These are phyloP conservation scores for Schizosaccharomyces japonicus DNA, from an alignment of 805 yeast species.

Conservation along the genomic window DNA sequence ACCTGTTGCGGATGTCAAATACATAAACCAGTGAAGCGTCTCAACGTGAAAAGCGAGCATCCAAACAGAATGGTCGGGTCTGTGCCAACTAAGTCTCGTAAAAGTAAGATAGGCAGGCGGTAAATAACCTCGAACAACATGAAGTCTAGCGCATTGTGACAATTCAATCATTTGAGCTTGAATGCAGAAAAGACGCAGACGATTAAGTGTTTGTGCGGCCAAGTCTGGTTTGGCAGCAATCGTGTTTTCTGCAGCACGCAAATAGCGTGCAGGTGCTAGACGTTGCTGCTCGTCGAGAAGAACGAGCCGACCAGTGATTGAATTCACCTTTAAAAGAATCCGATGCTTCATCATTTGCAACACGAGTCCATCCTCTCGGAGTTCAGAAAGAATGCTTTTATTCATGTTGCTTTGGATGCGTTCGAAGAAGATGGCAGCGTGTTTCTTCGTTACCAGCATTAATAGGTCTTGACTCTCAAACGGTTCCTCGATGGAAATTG, in stretches of 20 bases:
- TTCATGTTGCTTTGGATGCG: not conserved
- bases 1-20: not conserved
- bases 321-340: not conserved
- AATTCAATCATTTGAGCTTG: not conserved
- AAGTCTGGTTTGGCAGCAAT: not conserved
- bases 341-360: not conserved
- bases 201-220: not conserved
- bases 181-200: not conserved
- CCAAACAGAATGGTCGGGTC: not conserved
- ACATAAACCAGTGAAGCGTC: not conserved
- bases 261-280: not conserved
- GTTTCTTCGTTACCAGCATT: not conserved
- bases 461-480: not conserved
- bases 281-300: not conserved
- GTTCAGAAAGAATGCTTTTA: not conserved
- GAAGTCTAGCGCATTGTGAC: not conserved
- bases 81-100: not conserved
- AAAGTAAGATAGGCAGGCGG: not conserved
- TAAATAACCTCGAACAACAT: not conserved
- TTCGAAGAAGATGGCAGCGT: not conserved
- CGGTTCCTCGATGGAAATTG: not conserved
- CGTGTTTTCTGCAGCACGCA: slow-evolving; percentile 1
- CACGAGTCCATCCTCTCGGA: not conserved
- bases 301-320: not conserved
- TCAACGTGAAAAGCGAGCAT: not conserved